Conservation (phyloP, 345 rosid genomes). For the Camelina laxa region DNA sequence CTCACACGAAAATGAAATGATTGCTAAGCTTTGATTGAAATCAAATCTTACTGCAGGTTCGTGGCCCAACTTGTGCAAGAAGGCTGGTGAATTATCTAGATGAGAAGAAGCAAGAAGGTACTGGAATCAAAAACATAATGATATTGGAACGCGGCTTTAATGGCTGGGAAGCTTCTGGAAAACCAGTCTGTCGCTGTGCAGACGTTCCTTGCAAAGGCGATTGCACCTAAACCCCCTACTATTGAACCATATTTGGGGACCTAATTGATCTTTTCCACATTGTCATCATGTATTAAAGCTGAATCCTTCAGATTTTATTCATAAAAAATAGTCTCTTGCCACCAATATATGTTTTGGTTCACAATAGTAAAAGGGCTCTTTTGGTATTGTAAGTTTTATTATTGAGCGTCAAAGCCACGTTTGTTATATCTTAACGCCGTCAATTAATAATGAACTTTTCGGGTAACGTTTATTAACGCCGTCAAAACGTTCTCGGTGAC, state of each 20-base stretch:
- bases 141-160: constrained; percentile 84
- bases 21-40: constrained; percentile 17
- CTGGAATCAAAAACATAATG: constrained; percentile 69
- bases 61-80: constrained; percentile 89
- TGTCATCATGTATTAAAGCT: constrained; percentile 19
- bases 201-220: constrained; percentile 68
- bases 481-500: neutral
- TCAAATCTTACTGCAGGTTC: constrained; percentile 60
- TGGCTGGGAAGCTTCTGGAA: constrained; percentile 92
- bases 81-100: constrained; percentile 70
- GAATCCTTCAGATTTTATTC: constrained; percentile 16
- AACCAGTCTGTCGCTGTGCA: constrained; percentile 79
- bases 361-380: constrained; percentile 13
- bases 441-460: neutral
- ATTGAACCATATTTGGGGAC: neutral
- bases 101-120: constrained; percentile 71
- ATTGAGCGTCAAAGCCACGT: constrained; percentile 21
- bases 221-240: constrained; percentile 24
- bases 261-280: constrained; percentile 25
- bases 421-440: constrained; percentile 10
- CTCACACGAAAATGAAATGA: neutral
- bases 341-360: constrained; percentile 10
- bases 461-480: neutral
- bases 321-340: constrained; percentile 11
- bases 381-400: neutral